Percentiles rank a stretch among this genome's conserved stretches.
These are phyloP conservation scores for Camelina hispida DNA, from an alignment of 345 rosid species.

Conservation along the genomic window DNA sequence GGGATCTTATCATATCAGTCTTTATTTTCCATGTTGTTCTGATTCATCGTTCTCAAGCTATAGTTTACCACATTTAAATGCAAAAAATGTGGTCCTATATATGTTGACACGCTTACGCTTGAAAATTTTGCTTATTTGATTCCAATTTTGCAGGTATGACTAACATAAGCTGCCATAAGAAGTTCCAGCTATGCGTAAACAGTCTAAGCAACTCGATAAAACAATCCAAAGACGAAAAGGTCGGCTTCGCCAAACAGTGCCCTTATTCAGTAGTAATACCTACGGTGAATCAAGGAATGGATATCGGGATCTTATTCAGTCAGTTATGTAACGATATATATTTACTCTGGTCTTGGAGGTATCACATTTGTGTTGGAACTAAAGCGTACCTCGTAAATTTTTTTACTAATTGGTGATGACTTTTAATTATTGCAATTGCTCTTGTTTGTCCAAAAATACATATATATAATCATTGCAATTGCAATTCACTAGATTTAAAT, in stretches of 20 bases:
- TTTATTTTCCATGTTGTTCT: neutral
- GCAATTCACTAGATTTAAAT: conserved; percentile 19
- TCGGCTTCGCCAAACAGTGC: conserved; percentile 69
- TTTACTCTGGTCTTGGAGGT: neutral
- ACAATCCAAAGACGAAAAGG: conserved; percentile 43
- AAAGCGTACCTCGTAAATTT: neutral
- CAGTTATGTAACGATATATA: conserved; percentile 57
- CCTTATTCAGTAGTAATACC: conserved; percentile 77
- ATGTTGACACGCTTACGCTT: neutral
- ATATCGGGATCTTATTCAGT: conserved; percentile 78
- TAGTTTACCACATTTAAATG: neutral
- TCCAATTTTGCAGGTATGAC: conserved; percentile 55
- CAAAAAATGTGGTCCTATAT: conserved; percentile 9
- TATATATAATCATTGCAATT: neutral
- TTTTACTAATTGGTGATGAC: conserved; percentile 21
- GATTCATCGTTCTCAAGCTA: neutral
- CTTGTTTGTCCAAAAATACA: too few relatives aligned
- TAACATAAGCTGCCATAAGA: conserved; percentile 77
- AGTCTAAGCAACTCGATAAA: conserved; percentile 72
- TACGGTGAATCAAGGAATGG: conserved; percentile 91
- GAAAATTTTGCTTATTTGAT: neutral
- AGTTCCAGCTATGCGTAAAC: conserved; percentile 75
- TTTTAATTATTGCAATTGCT: neutral
- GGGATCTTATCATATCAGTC: neutral
- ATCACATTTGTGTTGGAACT: conserved; percentile 22